phyloP scores from a whole-genome alignment of 1,284 basidiomycete genomes.

The Xerocomus nothofagi region DNA sequence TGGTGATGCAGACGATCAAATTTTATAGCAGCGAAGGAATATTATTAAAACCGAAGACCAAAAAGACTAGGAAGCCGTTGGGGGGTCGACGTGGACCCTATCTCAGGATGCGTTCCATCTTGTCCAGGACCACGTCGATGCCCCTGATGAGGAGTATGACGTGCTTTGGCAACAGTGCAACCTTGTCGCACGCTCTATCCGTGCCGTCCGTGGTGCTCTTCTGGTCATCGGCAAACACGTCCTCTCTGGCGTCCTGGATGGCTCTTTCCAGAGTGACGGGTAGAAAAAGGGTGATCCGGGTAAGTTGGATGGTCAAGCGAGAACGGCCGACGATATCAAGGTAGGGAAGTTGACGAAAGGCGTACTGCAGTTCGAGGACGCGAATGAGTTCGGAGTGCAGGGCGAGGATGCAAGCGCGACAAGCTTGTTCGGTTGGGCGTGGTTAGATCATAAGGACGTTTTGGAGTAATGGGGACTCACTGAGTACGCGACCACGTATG shows the following conservation, averaged over 20 bases:
- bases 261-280: constrained; percentile 78
- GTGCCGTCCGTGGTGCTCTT: constrained; percentile 12
- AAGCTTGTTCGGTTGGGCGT: constrained; percentile 46
- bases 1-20: not conserved
- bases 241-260: constrained; percentile 42
- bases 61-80: no score
- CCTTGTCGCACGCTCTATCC: constrained; percentile 24
- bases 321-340: constrained; percentile 78
- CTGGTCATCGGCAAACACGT: constrained; percentile 4
- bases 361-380: constrained; percentile 77
- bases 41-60: no score
- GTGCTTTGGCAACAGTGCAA: constrained; percentile 53
- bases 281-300: constrained; percentile 75
- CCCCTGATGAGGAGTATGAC: constrained; percentile 57
- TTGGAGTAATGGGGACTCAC: constrained; percentile 40
- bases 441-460: not conserved
- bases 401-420: constrained; percentile 73
- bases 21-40: no score
- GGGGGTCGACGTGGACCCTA: no score
- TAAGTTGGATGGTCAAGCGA: constrained; percentile 74
- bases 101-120: constrained; percentile 59
- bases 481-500: constrained; percentile 66
- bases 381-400: constrained; percentile 72
- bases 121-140: constrained; percentile 59
- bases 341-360: constrained; percentile 73